phyloP scores from a whole-genome alignment of 371 early-diverging fungal genomes.

The Actinomortierella wolfii region DNA sequence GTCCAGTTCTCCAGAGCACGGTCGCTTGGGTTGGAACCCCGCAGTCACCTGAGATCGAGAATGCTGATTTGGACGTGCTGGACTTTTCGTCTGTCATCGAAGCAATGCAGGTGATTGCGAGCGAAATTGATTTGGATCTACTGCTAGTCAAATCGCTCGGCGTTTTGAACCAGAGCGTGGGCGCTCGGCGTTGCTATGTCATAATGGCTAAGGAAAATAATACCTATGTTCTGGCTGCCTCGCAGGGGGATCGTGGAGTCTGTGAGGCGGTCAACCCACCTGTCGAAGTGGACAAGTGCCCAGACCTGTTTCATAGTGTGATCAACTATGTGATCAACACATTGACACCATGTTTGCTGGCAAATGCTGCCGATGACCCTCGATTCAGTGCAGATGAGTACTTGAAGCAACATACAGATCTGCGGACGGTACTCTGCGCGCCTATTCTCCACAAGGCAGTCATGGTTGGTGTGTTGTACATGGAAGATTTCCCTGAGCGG shows the following conservation, averaged over 20 bases:
- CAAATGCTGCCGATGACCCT: constrained; percentile 41
- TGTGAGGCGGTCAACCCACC: constrained; percentile 41
- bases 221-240: constrained; percentile 33
- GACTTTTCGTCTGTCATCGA: constrained; percentile 46
- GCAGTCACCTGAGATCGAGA: constrained; percentile 30
- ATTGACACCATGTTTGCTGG: constrained; percentile 23
- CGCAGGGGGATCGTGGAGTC: constrained; percentile 19
- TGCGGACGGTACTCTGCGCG: constrained; percentile 60
- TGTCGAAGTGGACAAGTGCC: constrained; percentile 21
- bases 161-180: constrained; percentile 37
- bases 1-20: constrained; percentile 9
- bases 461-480: constrained; percentile 57
- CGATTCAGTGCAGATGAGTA: constrained; percentile 44
- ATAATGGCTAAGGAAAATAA: constrained; percentile 32
- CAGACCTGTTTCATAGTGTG: constrained; percentile 26
- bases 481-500: constrained; percentile 58
- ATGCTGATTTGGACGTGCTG: constrained; percentile 35
- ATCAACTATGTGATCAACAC: constrained; percentile 45
- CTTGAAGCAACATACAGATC: constrained; percentile 45
- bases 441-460: constrained; percentile 58
- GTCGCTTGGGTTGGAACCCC: constrained; percentile 16
- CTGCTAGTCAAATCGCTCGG: constrained; percentile 40
- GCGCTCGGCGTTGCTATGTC: constrained; percentile 29
- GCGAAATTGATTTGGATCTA: constrained; percentile 37
- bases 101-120: constrained; percentile 44